phyloP scores from a whole-genome alignment of 1,139 yeast species.

The Yamadazyma jaroonii region DNA sequence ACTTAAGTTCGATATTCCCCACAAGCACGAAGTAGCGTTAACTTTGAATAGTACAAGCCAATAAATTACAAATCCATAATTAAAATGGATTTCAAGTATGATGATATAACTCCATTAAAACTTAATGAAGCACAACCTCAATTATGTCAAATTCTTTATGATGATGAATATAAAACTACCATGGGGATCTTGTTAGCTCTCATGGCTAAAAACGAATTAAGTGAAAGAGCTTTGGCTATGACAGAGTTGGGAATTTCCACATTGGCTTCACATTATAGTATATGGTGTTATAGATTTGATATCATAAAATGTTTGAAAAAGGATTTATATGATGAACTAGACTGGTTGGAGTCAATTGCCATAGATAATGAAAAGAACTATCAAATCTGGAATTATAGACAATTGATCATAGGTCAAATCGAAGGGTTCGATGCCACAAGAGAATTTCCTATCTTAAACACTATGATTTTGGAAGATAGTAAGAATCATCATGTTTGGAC shows the following conservation, averaged over 20 bases:
- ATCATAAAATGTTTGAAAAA: constrained; percentile 43
- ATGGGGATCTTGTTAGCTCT: constrained; percentile 66
- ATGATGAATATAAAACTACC: constrained; percentile 60
- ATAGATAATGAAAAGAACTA: constrained; percentile 82
- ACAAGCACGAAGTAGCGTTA: not conserved
- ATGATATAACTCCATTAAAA: constrained; percentile 40
- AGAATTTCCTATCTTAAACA: constrained; percentile 62
- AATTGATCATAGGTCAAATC: constrained; percentile 46
- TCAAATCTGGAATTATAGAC: constrained; percentile 94
- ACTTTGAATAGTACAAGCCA: no score
- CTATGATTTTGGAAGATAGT: constrained; percentile 72
- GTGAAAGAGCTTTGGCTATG: constrained; percentile 67
- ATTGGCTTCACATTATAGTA: constrained; percentile 89
- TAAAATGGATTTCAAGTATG: constrained; percentile 17
- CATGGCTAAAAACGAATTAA: constrained; percentile 57
- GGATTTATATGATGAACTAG: constrained; percentile 49
- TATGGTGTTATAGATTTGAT: constrained; percentile 77
- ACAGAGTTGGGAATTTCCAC: constrained; percentile 61
- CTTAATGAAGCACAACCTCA: constrained; percentile 47
- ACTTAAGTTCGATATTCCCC: not conserved
- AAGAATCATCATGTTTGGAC: constrained; percentile 98
- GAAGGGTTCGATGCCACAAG: constrained; percentile 27
- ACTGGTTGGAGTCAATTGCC: constrained; percentile 79
- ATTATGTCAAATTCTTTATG: constrained; percentile 75
- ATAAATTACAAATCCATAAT: no score